Evolutionary conservation across 129 eudicot genomes (phyloP).

Genomic region (Chrysanthemum lavandulifolium): DNA sequence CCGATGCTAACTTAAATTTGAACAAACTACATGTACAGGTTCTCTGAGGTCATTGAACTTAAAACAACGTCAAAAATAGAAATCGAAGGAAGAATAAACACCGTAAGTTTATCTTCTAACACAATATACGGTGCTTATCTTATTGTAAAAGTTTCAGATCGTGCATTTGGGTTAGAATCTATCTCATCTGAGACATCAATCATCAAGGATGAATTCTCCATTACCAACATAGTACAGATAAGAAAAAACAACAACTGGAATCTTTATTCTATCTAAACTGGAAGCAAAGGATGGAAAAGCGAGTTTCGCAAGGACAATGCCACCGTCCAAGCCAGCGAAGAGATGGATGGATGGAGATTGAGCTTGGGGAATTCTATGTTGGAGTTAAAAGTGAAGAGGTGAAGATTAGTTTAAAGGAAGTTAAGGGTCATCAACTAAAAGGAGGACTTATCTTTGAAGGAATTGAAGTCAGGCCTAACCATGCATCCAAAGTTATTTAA

Average conservation of each 20-base stretch:
- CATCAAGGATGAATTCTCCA: slow-evolving; percentile 17
- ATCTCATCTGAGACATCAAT: slow-evolving; percentile 47
- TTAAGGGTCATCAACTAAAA: slow-evolving; percentile 51
- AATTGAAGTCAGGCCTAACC: slow-evolving; percentile 51
- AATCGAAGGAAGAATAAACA: slow-evolving; percentile 46
- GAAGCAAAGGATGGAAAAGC: slow-evolving; percentile 36
- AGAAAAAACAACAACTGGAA: slow-evolving; percentile 31
- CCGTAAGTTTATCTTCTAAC: slow-evolving; percentile 41
- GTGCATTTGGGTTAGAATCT: slow-evolving; percentile 56
- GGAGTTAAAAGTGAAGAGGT: slow-evolving; percentile 23
- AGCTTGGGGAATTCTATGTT: slow-evolving; percentile 35
- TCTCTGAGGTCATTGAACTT: too few species aligned
- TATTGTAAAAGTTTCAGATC: slow-evolving; percentile 34
- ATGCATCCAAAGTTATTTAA: too few species aligned
- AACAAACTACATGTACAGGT: too few species aligned
- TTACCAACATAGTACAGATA: slow-evolving; percentile 34
- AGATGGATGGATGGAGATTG: slow-evolving; percentile 63
- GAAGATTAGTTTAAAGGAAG: slow-evolving; percentile 55
- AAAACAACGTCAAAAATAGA: slow-evolving; percentile 22
- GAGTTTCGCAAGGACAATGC: slow-evolving; percentile 37
- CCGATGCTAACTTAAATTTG: too few species aligned
- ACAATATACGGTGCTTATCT: slow-evolving; percentile 60
- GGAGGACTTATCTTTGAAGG: slow-evolving; percentile 60
- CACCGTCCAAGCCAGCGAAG: slow-evolving; percentile 34
- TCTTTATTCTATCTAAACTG: slow-evolving; percentile 46